These are phyloP conservation scores for Carex kokanica DNA, from an alignment of 176 grass and related monocot genomes.

Conservation along the genomic window DNA sequence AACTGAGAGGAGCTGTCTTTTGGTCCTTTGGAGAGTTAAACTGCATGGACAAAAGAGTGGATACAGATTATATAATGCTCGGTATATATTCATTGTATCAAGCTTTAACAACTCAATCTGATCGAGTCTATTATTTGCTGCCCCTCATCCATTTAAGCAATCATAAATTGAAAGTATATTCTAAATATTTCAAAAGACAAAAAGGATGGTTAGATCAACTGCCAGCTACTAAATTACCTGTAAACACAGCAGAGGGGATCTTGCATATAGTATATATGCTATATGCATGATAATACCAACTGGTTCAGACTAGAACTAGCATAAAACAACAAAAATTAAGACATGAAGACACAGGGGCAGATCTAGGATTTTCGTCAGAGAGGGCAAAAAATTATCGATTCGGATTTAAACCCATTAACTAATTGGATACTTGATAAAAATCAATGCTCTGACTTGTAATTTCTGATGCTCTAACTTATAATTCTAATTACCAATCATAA, in stretches of 20 bases:
- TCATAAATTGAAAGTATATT: background rate
- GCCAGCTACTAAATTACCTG: background rate
- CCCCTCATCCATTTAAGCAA: background rate
- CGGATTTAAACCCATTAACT: too few species aligned
- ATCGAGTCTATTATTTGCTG: background rate
- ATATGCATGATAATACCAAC: background rate
- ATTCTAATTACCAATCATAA: too few species aligned
- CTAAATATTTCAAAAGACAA: background rate
- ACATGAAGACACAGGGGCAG: too few species aligned
- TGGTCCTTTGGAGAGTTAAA: background rate
- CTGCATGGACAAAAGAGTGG: background rate
- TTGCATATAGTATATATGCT: background rate
- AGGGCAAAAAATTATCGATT: too few species aligned
- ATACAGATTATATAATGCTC: background rate
- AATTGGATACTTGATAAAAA: too few species aligned
- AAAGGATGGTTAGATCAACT: background rate
- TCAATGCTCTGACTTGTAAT: too few species aligned
- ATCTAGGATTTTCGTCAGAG: too few species aligned
- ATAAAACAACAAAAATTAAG: background rate
- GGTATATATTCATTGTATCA: background rate
- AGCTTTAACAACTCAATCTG: too few species aligned
- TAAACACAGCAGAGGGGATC: background rate
- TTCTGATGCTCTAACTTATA: too few species aligned
- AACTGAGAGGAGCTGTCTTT: background rate
- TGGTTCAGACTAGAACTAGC: background rate